These are phyloP conservation scores for Peronospora destructor DNA, from an alignment of 352 stramenopile species.

Conservation along the genomic window DNA sequence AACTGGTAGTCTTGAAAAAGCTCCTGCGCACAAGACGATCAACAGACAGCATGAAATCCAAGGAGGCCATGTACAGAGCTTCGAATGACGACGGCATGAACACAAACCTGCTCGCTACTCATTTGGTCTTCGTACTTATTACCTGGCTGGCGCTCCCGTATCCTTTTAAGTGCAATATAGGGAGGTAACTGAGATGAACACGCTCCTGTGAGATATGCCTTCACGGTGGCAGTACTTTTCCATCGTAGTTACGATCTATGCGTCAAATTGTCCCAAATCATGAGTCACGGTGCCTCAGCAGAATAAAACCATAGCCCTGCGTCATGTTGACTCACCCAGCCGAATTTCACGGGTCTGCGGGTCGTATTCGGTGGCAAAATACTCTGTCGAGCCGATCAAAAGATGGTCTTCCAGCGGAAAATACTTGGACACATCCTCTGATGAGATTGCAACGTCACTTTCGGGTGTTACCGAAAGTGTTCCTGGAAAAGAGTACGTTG, in stretches of 20 bases:
- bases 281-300: slow-evolving; percentile 1
- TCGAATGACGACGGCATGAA: neutral
- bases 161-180: slow-evolving; percentile 55
- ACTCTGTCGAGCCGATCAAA: slow-evolving; percentile 50
- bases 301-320: neutral
- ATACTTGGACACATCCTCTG: slow-evolving; percentile 45
- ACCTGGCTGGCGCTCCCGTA: slow-evolving; percentile 66
- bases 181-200: slow-evolving; percentile 43
- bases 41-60: slow-evolving; percentile 7
- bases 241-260: slow-evolving; percentile 63
- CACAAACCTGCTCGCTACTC: slow-evolving; percentile 57
- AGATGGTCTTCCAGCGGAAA: slow-evolving; percentile 58
- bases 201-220: slow-evolving; percentile 43
- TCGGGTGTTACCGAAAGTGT: slow-evolving; percentile 38
- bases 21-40: slow-evolving; percentile 32
- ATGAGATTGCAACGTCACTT: slow-evolving; percentile 27
- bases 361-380: slow-evolving; percentile 42
- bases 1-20: slow-evolving; percentile 84
- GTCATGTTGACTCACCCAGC: slow-evolving; percentile 29
- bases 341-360: slow-evolving; percentile 31
- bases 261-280: slow-evolving; percentile 2
- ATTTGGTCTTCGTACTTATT: slow-evolving; percentile 82
- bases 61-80: neutral
- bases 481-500: slow-evolving; percentile 46
- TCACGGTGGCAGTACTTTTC: slow-evolving; percentile 28